phyloP scores from a whole-genome alignment of 352 stramenopile genomes.

The Globisporangium nodosum region DNA sequence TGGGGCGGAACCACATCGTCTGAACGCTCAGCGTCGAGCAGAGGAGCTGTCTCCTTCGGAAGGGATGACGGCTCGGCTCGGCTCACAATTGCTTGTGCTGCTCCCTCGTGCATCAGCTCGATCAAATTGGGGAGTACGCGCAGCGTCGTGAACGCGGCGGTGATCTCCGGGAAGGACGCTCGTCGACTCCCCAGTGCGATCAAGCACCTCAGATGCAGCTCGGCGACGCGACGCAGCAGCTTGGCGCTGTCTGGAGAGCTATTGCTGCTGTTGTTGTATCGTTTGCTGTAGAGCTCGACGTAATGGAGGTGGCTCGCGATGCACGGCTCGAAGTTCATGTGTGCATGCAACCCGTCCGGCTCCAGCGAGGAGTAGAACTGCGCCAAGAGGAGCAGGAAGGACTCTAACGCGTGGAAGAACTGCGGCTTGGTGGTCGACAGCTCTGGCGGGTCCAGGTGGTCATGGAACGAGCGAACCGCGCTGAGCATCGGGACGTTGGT shows the following conservation, averaged over 20 bases:
- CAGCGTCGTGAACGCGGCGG: constrained; percentile 19
- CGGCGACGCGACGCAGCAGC: constrained; percentile 17
- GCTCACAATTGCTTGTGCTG: background rate
- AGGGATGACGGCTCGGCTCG: background rate
- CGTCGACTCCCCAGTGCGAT: constrained; percentile 31
- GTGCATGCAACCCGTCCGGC: constrained; percentile 8
- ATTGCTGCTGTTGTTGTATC: constrained; percentile 12
- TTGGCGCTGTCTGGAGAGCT: constrained; percentile 7
- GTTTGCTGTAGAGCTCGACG: constrained; percentile 20
- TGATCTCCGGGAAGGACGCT: constrained; percentile 18
- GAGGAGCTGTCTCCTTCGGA: background rate
- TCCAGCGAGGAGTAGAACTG: constrained; percentile 23
- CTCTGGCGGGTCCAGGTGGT: background rate
- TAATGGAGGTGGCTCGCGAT: constrained; percentile 24
- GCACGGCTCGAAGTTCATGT: constrained; percentile 19
- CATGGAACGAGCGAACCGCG: constrained; percentile 2
- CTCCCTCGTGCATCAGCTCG: constrained; percentile 9
- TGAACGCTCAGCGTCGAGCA: background rate
- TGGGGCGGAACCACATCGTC: background rate
- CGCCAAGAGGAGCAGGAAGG: constrained; percentile 24
- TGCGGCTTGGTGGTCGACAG: background rate
- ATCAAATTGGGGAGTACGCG: constrained; percentile 19
- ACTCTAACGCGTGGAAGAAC: constrained; percentile 19
- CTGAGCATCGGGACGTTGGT: background rate
- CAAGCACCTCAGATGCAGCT: constrained; percentile 31